Evolutionary conservation across 116 monocot species (phyloP).

Genomic region (Phalaenopsis hybrid): DNA sequence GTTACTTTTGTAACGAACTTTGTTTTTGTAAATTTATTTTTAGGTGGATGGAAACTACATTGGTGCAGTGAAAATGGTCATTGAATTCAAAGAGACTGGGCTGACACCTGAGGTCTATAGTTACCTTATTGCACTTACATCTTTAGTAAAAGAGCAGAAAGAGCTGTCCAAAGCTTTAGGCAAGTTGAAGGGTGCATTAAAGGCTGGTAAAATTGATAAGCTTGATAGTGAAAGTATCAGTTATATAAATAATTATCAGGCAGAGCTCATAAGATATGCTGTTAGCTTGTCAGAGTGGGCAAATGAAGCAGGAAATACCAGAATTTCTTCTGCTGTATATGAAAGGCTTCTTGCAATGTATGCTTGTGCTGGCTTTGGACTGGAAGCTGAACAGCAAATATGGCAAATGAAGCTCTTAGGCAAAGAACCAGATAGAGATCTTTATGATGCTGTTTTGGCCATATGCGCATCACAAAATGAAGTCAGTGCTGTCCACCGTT

Average conservation of each 20-base stretch:
- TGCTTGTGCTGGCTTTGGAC: constrained; percentile 70
- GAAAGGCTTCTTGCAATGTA: constrained; percentile 87
- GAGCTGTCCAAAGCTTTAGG: constrained; percentile 79
- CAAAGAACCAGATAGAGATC: constrained; percentile 62
- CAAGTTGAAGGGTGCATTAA: constrained; percentile 40
- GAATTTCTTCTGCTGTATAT: constrained; percentile 44
- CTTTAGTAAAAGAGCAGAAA: constrained; percentile 93
- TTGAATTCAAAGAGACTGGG: constrained; percentile 61
- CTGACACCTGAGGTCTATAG: constrained; percentile 72
- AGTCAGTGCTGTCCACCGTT: constrained; percentile 39
- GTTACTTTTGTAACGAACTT: neutral
- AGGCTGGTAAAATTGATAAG: constrained; percentile 28
- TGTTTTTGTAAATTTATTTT: constrained; percentile 10
- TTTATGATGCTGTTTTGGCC: constrained; percentile 69
- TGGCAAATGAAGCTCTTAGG: constrained; percentile 79
- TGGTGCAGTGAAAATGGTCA: constrained; percentile 69
- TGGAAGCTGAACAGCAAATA: constrained; percentile 67
- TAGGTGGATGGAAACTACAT: constrained; percentile 73
- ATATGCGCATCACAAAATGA: constrained; percentile 93
- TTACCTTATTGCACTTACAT: constrained; percentile 78
- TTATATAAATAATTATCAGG: constrained; percentile 59
- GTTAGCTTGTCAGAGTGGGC: constrained; percentile 61
- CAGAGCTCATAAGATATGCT: constrained; percentile 44
- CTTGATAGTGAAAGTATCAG: constrained; percentile 31
- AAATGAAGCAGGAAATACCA: constrained; percentile 41